Percentiles rank a stretch among this genome's conserved stretches.
phyloP scores from a whole-genome alignment of 345 rosid genomes.

The Arabidopsis thaliana region DNA sequence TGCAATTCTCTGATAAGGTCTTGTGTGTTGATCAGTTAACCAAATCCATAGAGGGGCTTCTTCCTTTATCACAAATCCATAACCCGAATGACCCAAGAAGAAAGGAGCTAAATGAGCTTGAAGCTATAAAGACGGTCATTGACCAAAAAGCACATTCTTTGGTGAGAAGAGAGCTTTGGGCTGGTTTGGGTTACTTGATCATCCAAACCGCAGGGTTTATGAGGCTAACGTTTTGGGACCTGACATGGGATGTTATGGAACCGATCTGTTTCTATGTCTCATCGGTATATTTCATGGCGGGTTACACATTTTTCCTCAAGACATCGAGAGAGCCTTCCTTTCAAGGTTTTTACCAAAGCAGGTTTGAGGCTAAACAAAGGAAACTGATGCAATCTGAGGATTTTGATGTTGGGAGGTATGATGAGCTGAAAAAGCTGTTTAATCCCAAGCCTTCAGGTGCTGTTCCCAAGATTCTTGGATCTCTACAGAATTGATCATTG shows the following conservation, averaged over 20 bases:
- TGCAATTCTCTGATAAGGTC: constrained; percentile 50
- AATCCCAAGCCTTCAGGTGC: constrained; percentile 41
- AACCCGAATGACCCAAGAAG: constrained; percentile 63
- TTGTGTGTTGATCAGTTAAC: constrained; percentile 61
- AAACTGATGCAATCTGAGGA: constrained; percentile 54
- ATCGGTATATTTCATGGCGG: constrained; percentile 69
- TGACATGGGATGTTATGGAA: constrained; percentile 98
- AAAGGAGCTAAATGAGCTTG: constrained; percentile 66
- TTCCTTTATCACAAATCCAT: constrained; percentile 56
- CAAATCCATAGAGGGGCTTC: constrained; percentile 68
- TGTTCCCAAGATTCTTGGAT: constrained; percentile 41
- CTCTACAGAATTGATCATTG: constrained; percentile 23
- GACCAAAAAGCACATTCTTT: constrained; percentile 60
- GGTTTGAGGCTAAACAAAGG: constrained; percentile 69
- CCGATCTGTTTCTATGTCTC: constrained; percentile 93
- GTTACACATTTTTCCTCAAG: constrained; percentile 82
- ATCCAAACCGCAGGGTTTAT: constrained; percentile 84
- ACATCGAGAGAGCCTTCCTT: constrained; percentile 88
- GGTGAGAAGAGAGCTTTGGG: constrained; percentile 77
- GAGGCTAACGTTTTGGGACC: constrained; percentile 99
- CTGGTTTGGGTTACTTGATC: constrained; percentile 69
- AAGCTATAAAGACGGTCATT: constrained; percentile 55
- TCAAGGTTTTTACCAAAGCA: constrained; percentile 81
- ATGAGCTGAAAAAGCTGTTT: constrained; percentile 56
- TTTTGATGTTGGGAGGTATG: constrained; percentile 64